Percentiles rank a stretch among this genome's conserved stretches.
Evolutionary conservation across 2,329 filamentous ascomycete genomes (phyloP).

Genomic region (Sporothrix schenckii): DNA sequence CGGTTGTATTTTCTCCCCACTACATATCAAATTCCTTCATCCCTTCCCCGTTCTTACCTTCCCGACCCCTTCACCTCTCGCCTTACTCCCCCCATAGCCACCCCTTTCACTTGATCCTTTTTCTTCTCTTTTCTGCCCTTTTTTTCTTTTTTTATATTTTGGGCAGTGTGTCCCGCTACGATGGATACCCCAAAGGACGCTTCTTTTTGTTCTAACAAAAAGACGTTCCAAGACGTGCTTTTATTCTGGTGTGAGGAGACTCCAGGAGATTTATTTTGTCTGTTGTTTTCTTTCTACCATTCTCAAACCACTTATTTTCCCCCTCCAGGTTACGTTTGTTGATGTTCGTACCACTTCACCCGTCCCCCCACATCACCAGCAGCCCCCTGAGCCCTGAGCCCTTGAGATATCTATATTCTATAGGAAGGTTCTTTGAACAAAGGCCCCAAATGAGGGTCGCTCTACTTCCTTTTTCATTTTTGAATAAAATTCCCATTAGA

Average conservation of each 20-base stretch:
- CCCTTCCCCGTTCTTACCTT: too few relatives aligned
- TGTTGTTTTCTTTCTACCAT: background rate
- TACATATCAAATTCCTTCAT: background rate
- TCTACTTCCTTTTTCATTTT: background rate
- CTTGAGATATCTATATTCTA: background rate
- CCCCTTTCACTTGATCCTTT: background rate
- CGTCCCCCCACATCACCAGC: background rate
- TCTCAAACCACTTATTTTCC: background rate
- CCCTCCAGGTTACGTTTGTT: background rate
- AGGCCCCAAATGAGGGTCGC: background rate
- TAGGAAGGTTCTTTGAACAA: background rate
- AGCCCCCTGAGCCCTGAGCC: background rate
- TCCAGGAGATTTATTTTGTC: background rate
- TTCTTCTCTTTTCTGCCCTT: background rate
- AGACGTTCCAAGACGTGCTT: slow-evolving; percentile 17
- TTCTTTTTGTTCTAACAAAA: slow-evolving; percentile 5
- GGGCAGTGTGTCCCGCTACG: slow-evolving; percentile 32
- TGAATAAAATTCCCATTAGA: background rate
- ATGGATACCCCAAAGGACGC: slow-evolving; percentile 34
- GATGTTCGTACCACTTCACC: slow-evolving; percentile 1
- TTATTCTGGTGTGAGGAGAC: slow-evolving; percentile 12
- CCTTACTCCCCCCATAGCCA: too few relatives aligned
- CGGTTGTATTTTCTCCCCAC: background rate
- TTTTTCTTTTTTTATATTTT: slow-evolving; percentile 19
- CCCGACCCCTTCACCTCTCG: background rate